These are phyloP conservation scores for Heimioporus sp. DNA, from an alignment of 768 basidiomycete genomes.

Conservation along the genomic window DNA sequence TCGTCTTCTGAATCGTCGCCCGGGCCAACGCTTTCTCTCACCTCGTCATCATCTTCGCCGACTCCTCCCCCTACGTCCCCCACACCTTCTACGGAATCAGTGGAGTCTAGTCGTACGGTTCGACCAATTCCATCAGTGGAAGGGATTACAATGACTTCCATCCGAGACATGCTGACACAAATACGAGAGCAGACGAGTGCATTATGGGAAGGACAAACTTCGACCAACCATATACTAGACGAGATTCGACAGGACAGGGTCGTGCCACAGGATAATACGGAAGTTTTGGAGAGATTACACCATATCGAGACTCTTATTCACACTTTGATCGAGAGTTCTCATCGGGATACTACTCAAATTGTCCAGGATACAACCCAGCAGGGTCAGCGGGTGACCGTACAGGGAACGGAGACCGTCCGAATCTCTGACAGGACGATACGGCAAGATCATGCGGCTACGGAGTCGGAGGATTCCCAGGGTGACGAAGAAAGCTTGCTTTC, in stretches of 20 bases:
- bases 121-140: constrained; percentile 25
- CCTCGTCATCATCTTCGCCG: constrained; percentile 34
- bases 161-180: constrained; percentile 53
- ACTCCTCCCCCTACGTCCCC: constrained; percentile 37
- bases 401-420: constrained; percentile 14
- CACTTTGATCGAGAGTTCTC: constrained; percentile 2
- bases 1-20: constrained; percentile 35
- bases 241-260: constrained; percentile 53
- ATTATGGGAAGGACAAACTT: constrained; percentile 60
- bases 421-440: constrained; percentile 12
- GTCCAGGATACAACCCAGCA: constrained; percentile 1
- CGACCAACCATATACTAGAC: constrained; percentile 60
- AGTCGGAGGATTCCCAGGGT: constrained; percentile 25
- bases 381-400: background rate
- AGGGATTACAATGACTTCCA: constrained; percentile 37
- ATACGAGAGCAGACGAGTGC: constrained; percentile 59
- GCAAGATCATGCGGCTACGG: constrained; percentile 21
- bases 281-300: constrained; percentile 31
- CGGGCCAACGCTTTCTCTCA: constrained; percentile 38
- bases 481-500: constrained; percentile 26
- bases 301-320: constrained; percentile 25
- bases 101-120: constrained; percentile 36
- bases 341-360: no score
- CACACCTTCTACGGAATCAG: constrained; percentile 29
- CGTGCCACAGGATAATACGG: constrained; percentile 39